Conservation (phyloP, 805 yeast genomes). For the Pichia phayaonensis region DNA sequence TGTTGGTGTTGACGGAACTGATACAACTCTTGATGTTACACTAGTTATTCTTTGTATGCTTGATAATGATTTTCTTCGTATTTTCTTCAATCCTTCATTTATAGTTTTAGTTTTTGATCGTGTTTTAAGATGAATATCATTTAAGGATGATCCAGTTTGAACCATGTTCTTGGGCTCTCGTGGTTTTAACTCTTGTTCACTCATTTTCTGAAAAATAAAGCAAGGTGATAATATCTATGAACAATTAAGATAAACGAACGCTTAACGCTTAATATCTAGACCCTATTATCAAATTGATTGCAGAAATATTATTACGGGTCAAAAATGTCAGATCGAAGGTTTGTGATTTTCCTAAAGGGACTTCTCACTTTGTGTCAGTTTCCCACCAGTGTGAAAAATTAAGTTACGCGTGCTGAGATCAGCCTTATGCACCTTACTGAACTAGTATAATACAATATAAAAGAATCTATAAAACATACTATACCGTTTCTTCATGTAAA, state of each 20-base stretch:
- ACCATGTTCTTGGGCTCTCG: background rate
- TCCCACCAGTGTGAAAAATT: background rate
- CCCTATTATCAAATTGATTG: background rate
- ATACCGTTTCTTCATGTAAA: background rate
- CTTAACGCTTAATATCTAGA: background rate
- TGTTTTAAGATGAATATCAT: background rate
- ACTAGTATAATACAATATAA: background rate
- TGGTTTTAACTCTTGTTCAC: background rate
- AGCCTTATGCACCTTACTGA: background rate
- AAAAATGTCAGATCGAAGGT: background rate
- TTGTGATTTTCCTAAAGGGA: too few relatives aligned
- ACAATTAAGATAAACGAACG: background rate
- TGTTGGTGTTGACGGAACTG: background rate
- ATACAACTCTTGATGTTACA: background rate
- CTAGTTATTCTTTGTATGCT: background rate
- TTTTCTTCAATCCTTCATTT: background rate
- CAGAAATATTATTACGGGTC: background rate
- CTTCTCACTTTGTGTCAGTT: background rate
- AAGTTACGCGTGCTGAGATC: background rate
- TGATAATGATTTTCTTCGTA: background rate
- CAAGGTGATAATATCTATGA: background rate
- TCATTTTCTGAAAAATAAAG: background rate
- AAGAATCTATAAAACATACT: background rate
- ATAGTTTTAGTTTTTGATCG: background rate
- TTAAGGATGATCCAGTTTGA: background rate